Evolutionary conservation across 306 rosid genomes (phyloP), one percentile per base, ranked within the genome.

Genomic region (Alnus glutinosa): DNA sequence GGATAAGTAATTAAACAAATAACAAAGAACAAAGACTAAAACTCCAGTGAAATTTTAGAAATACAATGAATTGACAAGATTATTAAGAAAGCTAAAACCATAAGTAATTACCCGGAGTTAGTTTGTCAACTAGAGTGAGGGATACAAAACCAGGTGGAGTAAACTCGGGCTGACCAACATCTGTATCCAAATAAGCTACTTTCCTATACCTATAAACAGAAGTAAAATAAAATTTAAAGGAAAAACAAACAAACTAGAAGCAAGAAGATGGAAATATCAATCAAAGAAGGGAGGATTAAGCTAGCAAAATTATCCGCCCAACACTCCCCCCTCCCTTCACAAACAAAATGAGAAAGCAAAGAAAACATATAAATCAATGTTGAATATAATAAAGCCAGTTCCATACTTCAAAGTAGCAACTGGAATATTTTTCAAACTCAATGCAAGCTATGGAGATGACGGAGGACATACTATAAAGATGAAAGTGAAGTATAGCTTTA

Each of bases 121-220:
- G 74, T 81, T 83, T 73, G 68, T 88, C 88, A 72, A 92, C 85
- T 18, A 88, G 49, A 37, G 97, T 89, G 32, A 95, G 88, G 54
- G 97, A 95, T 1, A 95, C 67, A 88, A 92, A 84, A 55, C 90
- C 98, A 46, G 98, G 96, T 83, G 97, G 92, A 76, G 96, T 90
- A 75, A 95, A 95, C 91, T 89, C 98, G 16, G 98, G 88, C 82
- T 95, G 98, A 75, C 98, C 98, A 46, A 92, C 98, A 84, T 94
- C 98, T 19, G 97, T 89, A 79, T 94, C 97, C 16, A 94, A 79
- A 85, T 90, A 95, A 75, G 87, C 94, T 44, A 93, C 98, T 84
- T 80, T 89, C 46, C 30, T 77, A 61, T 81, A 84, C 83, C 96
- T 87, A 82, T 46, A 85, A 71, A 75, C 14, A 62, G 4, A 69